Percentiles rank a stretch among this genome's conserved stretches.
Conservation (phyloP, 116 monocot species). For the Phalaenopsis hybrid region DNA sequence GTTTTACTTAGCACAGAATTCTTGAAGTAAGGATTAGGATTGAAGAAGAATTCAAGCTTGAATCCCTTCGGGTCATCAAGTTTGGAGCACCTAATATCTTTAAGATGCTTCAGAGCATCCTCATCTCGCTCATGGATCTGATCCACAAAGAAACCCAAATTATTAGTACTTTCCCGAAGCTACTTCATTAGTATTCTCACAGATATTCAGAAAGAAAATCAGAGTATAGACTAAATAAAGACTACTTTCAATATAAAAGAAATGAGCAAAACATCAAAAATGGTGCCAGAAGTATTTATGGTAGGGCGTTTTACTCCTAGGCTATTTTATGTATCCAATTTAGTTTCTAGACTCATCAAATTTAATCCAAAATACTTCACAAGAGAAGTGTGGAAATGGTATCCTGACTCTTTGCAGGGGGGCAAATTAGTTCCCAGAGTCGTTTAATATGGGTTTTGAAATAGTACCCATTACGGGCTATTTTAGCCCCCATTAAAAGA, state of each 20-base stretch:
- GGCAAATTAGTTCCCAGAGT: too few species aligned
- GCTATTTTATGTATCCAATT: too few species aligned
- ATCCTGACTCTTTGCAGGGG: too few species aligned
- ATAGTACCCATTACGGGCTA: too few species aligned
- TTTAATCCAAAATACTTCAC: too few species aligned
- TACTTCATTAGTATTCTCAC: not conserved
- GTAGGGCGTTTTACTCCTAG: too few species aligned
- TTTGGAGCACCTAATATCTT: slow-evolving; percentile 70
- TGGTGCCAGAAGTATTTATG: too few species aligned
- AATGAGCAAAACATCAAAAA: not conserved
- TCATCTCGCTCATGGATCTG: slow-evolving; percentile 84
- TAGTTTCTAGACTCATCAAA: too few species aligned
- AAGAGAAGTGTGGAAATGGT: too few species aligned
- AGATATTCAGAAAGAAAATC: not conserved
- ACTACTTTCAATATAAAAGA: not conserved
- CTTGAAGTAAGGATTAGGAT: slow-evolving; percentile 74
- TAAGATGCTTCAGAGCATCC: slow-evolving; percentile 65
- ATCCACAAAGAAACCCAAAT: not conserved
- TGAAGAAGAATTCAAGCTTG: slow-evolving; percentile 82
- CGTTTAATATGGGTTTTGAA: too few species aligned
- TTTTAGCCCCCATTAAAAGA: too few species aligned
- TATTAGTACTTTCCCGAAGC: not conserved
- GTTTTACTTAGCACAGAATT: slow-evolving; percentile 70
- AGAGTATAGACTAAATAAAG: not conserved
- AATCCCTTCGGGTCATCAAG: slow-evolving; percentile 69